These are phyloP conservation scores for Xylariomycetidae sp. DNA, from an alignment of 2,329 filamentous ascomycete genomes.

Conservation along the genomic window DNA sequence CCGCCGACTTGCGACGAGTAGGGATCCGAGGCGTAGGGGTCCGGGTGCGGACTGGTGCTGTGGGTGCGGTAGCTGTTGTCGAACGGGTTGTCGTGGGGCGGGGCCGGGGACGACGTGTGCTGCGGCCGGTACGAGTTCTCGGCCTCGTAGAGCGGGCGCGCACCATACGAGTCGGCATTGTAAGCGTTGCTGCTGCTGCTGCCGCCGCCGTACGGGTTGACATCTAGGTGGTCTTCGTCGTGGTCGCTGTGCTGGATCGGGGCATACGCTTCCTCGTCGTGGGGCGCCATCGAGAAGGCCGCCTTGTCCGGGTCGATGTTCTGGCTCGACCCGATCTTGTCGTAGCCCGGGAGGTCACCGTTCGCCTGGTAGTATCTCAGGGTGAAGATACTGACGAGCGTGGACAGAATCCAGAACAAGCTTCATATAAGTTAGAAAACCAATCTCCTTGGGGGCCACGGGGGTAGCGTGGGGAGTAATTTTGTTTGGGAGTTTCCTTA, in stretches of 20 bases:
- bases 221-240: conserved; percentile 36
- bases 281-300: conserved; percentile 63
- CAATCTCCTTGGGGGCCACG: not conserved
- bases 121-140: conserved; percentile 44
- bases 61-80: conserved; percentile 43
- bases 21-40: conserved; percentile 23
- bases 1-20: conserved; percentile 22
- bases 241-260: conserved; percentile 55
- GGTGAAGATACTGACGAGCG: conserved; percentile 55
- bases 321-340: conserved; percentile 37
- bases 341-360: conserved; percentile 58
- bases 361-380: conserved; percentile 59
- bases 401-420: conserved; percentile 50
- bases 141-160: conserved; percentile 40
- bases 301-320: conserved; percentile 67
- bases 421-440: conserved; percentile 29
- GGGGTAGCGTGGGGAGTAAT: not conserved
- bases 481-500: conserved; percentile 36
- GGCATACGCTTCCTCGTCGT: conserved; percentile 62
- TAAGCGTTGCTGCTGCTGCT: conserved; percentile 26
- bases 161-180: conserved; percentile 28
- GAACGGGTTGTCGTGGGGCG: conserved; percentile 27
- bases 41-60: conserved; percentile 25
- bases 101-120: conserved; percentile 27
- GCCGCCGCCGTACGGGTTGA: too few relatives aligned